Base-by-base conservation (phyloP, 2,329 filamentous ascomycete genomes). In the Harringtonia lauricola region DNA sequence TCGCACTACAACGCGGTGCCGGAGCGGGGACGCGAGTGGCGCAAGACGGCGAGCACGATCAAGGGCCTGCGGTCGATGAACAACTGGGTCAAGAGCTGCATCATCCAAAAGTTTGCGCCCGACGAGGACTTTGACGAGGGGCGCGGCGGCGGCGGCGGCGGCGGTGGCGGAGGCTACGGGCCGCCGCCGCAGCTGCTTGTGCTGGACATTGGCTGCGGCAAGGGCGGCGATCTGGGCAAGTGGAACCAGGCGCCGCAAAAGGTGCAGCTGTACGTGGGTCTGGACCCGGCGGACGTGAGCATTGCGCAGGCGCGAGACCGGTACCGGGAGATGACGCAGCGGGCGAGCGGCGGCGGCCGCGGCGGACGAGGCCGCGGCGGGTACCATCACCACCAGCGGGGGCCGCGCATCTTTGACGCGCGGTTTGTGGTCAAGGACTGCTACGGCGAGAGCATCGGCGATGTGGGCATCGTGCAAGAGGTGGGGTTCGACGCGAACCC, bases 51-150 rank as follows among this genome's bases (percentile, higher is more conserved):
- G 56, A 94, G 86, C 62, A 83, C 86, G 56, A 98, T 98, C 68
- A 95, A 94, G 65, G 92, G 92, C 1, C 68, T 98, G 42, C 79
- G 92, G 42, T 86, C 84, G 52, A 92, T 95, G 70, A 98, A 98
- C 67, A 98, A 98, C 63, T 98, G 92, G 92, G 77, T 98, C 65
- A 98, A 98, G 71, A 95, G 87, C 58, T 90, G 86, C 40, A 78
- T 96, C 53, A 96, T 98, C 53, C 89, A 96, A 59, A 95, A 95
- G 60, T 96, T 95, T 65, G 87, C 86, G 5, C 84, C 85, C 0
- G 80, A 82, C 51, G 84, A 90, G 60, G 80, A 86, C 48, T 81
- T 81, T 52, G 67, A 74, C 1, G 76, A 81, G 3, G 74, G 74
- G 33, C 72, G 77, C 55, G 59, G 64, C 42, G 72, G 71, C 17